These are phyloP conservation scores for Cucurbitaria berberidis DNA, from an alignment of 2,329 filamentous ascomycete genomes.

Conservation along the genomic window DNA sequence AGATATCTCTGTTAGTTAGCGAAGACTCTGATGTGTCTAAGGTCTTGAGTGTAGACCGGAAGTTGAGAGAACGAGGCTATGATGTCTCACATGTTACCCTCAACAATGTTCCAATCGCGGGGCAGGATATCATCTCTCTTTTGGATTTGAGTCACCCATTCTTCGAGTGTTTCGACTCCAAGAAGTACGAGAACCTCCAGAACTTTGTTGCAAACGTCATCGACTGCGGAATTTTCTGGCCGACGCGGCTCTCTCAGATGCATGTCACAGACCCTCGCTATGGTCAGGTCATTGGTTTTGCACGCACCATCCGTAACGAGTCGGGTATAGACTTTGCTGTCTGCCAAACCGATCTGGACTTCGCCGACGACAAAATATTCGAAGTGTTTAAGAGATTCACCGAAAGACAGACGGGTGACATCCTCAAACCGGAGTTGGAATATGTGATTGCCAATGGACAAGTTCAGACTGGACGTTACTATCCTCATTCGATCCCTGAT, in stretches of 20 bases:
- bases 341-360: conserved; percentile 23
- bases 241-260: conserved; percentile 29
- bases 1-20: not conserved
- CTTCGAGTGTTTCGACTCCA: conserved; percentile 33
- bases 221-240: conserved; percentile 30
- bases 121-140: conserved; percentile 13
- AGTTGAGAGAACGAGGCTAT: not conserved
- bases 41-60: too few relatives aligned
- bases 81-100: not conserved
- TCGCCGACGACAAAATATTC: too few relatives aligned
- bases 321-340: conserved; percentile 34
- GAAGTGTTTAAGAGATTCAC: conserved; percentile 14
- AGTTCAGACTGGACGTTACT: too few relatives aligned
- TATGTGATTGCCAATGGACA: too few relatives aligned
- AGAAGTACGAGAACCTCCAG: not conserved
- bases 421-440: not conserved
- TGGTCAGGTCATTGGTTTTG: conserved; percentile 33
- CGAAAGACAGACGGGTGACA: not conserved
- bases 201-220: conserved; percentile 15
- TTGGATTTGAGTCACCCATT: conserved; percentile 31
- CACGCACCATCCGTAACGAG: conserved; percentile 39
- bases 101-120: not conserved
- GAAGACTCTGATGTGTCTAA: too few relatives aligned
- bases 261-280: conserved; percentile 37
- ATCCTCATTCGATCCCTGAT: too few relatives aligned